Conservation (phyloP, 2,329 filamentous ascomycete genomes). For the Leptographium procerum region DNA sequence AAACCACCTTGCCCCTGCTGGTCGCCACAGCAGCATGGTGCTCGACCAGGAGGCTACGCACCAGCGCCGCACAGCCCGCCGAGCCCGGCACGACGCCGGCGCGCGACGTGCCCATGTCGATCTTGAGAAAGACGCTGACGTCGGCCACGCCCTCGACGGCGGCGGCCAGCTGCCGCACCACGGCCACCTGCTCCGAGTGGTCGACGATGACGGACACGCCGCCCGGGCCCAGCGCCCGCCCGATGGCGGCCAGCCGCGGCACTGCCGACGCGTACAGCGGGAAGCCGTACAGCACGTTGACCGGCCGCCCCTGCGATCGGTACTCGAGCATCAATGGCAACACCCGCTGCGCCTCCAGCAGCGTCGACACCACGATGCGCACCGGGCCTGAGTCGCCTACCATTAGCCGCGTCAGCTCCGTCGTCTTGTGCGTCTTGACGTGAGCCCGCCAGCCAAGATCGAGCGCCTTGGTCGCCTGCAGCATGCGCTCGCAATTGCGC, state of each 20-base stretch:
- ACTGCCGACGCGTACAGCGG: slow-evolving; percentile 53
- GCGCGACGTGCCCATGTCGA: slow-evolving; percentile 62
- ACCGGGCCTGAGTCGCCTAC: slow-evolving; percentile 22
- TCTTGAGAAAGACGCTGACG: slow-evolving; percentile 56
- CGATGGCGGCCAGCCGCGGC: slow-evolving; percentile 46
- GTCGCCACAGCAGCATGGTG: too few relatives aligned
- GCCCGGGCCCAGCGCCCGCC: slow-evolving; percentile 40
- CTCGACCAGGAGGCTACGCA: slow-evolving; percentile 34
- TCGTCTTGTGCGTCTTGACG: slow-evolving; percentile 67
- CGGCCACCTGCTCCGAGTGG: slow-evolving; percentile 47
- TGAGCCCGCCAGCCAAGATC: slow-evolving; percentile 61
- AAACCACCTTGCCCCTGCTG: slow-evolving; percentile 14
- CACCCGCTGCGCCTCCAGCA: slow-evolving; percentile 62
- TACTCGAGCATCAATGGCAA: slow-evolving; percentile 48
- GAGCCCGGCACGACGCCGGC: slow-evolving; percentile 51
- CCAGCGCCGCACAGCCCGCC: slow-evolving; percentile 30
- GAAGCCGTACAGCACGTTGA: slow-evolving; percentile 63
- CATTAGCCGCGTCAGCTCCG: slow-evolving; percentile 13
- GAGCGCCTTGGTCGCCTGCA: slow-evolving; percentile 47
- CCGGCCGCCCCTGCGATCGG: slow-evolving; percentile 36
- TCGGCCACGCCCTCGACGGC: slow-evolving; percentile 18
- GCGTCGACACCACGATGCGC: slow-evolving; percentile 60
- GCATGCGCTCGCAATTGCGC: slow-evolving; percentile 61
- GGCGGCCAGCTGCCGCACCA: slow-evolving; percentile 16
- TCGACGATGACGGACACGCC: slow-evolving; percentile 59